Evolutionary conservation across 441 rosid genomes (phyloP), one percentile per base, ranked within the genome.

Genomic region (Monsonia emarginata): DNA sequence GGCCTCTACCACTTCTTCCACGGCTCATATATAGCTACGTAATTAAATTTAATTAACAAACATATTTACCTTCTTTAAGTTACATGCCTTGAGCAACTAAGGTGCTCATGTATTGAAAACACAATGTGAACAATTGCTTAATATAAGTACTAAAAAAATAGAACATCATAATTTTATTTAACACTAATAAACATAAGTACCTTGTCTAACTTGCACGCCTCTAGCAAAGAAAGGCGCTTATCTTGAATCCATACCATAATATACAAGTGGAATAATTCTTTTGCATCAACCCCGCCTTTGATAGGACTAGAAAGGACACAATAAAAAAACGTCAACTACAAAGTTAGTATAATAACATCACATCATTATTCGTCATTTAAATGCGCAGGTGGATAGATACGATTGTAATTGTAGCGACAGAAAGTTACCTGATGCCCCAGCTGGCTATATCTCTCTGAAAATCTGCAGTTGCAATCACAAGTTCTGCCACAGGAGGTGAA

Each of bases 161-260:
- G n/a, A n/a, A 26, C 9, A 25, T 27, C 36, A 58, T n/a, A n/a
- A 59, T 59, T 28, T 40, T 27, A 40, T 65, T n/a, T n/a, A n/a
- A n/a, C n/a, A n/a, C n/a, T 10, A 57, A 10, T 31, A 32, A 38
- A 54, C 70, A 65, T 25, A 59, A 66, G 13, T 81, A 87, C 98
- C 96, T 94, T 94, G 76, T 94, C 98, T 71, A 94, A 79, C 81
- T 87, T 94, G 72, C 95, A 94, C 13, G 93, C 81, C 74, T 90
- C 98, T 0, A 90, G 96, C 75, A 94, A 80, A 65, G 91, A 80
- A 63, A 84, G 85, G 61, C 95, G 98, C 73, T 79, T 88, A 72
- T 94, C 98, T 84, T 93, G 93, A 84, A 93, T 93, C 98, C 98
- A 93, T 21, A 90, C 75, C 90, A 90, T 85, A 72, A 93, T 88